These are phyloP conservation scores for Paecilomyces niveus DNA, from an alignment of 2,329 filamentous ascomycete species.

Conservation along the genomic window DNA sequence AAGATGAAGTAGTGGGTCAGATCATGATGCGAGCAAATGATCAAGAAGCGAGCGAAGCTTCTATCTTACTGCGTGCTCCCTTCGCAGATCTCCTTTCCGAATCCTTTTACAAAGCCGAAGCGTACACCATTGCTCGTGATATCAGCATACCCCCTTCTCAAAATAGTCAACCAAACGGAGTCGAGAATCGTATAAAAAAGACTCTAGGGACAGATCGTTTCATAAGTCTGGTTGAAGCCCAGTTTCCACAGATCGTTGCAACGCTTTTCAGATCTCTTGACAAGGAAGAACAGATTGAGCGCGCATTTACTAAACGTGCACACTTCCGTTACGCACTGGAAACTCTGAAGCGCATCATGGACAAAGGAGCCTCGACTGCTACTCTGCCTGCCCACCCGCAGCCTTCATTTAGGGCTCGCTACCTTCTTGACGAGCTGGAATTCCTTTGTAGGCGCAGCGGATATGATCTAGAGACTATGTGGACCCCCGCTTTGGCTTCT, in stretches of 20 bases:
- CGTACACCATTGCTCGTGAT: conserved; percentile 77
- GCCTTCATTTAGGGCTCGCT: conserved; percentile 74
- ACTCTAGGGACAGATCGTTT: conserved; percentile 62
- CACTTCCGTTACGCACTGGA: conserved; percentile 55
- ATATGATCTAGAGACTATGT: conserved; percentile 58
- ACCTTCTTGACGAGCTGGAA: conserved; percentile 66
- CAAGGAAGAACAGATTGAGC: conserved; percentile 68
- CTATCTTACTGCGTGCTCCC: conserved; percentile 48
- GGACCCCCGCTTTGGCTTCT: conserved; percentile 68
- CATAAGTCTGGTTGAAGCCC: conserved; percentile 54
- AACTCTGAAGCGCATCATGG: conserved; percentile 62
- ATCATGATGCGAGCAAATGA: conserved; percentile 74
- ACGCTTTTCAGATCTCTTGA: conserved; percentile 70
- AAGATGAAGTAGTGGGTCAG: conserved; percentile 72
- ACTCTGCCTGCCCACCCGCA: conserved; percentile 72
- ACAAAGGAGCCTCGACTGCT: conserved; percentile 58
- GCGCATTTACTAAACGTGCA: conserved; percentile 54
- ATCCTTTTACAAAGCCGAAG: conserved; percentile 71
- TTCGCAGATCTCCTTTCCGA: conserved; percentile 53
- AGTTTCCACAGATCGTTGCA: conserved; percentile 71
- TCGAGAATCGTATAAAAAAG: conserved; percentile 58
- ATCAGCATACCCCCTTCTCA: conserved; percentile 44
- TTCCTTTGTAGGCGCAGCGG: conserved; percentile 69
- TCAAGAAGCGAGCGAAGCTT: conserved; percentile 54
- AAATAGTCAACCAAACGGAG: conserved; percentile 47